Conservation (phyloP, 2,329 filamentous ascomycete species). For the Teratosphaeriaceae sp. region DNA sequence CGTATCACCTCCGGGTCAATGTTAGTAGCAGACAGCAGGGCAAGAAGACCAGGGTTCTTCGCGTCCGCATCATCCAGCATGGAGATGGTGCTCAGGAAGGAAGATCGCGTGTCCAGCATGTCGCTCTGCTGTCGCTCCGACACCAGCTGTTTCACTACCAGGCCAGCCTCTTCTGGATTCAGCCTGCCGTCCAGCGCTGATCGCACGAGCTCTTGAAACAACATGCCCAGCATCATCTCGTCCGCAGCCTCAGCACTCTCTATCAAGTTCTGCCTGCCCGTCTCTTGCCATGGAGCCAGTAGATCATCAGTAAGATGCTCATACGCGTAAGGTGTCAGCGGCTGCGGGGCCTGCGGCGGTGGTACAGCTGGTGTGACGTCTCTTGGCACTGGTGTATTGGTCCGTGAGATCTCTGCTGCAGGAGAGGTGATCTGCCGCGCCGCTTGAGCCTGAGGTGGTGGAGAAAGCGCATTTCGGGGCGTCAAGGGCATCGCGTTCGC, state of each 20-base stretch:
- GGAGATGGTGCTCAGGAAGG: slow-evolving; percentile 79
- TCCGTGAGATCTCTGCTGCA: slow-evolving; percentile 10
- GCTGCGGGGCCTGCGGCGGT: slow-evolving; percentile 9
- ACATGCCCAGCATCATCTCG: slow-evolving; percentile 59
- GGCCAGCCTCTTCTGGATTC: slow-evolving; percentile 61
- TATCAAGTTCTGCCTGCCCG: slow-evolving; percentile 61
- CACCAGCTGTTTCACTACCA: slow-evolving; percentile 67
- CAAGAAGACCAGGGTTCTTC: slow-evolving; percentile 50
- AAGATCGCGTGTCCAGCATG: slow-evolving; percentile 42
- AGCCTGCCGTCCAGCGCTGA: slow-evolving; percentile 66
- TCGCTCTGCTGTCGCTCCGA: slow-evolving; percentile 45
- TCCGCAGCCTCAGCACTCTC: slow-evolving; percentile 59
- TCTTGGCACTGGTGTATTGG: slow-evolving; percentile 10
- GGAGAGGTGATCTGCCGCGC: slow-evolving; percentile 8
- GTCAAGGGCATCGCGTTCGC: slow-evolving; percentile 9
- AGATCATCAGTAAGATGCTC: slow-evolving; percentile 66
- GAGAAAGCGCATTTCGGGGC: slow-evolving; percentile 6
- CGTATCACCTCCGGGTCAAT: slow-evolving; percentile 70
- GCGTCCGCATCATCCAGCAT: slow-evolving; percentile 69
- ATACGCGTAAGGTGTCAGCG: slow-evolving; percentile 55
- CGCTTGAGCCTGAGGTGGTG: slow-evolving; percentile 6
- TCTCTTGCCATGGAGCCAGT: slow-evolving; percentile 59
- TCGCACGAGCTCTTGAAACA: slow-evolving; percentile 81
- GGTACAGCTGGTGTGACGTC: slow-evolving; percentile 10
- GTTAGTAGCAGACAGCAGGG: slow-evolving; percentile 64